Base-by-base conservation (phyloP, 352 stramenopile genomes). In the Globisporangium alternatum region DNA sequence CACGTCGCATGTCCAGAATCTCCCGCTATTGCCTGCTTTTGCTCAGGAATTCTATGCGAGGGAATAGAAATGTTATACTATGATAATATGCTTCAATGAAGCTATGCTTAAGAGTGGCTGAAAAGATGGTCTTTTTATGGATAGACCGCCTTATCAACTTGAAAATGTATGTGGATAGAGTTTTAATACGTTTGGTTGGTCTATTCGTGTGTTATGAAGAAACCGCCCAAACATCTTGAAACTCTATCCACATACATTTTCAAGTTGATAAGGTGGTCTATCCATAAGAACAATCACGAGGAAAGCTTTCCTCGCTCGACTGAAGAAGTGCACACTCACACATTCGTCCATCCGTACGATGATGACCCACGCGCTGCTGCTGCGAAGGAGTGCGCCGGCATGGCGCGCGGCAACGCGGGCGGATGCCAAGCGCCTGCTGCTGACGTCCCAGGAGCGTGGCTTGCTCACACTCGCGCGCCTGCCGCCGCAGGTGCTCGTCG, bases 401-500 rank as follows among this genome's bases (percentile, higher is more conserved):
- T 22, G 17, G 53, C 53, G 53, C 19, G 43, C 43, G 19, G 30
- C n/a, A 2, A 12, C 33, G 10, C 41, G 41, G 6, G 5, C 17
- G 12, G 49, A 37, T 17, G 30, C 15, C 17, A 22, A 17, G 2
- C 54, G 44, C 25, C 54, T 67, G 54, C 35, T 67, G 54, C 44
- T 43, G 22, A 7, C 54, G 30, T n/a, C 19, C 41, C 47, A 57
- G 9, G 47, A 44, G 22, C 63, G 51, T 30, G 22, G 47, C 31
- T 10, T 30, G 2, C 30, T 44, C 37, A 56, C 64, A 31, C 43
- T 62, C 15, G 19, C 41, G 7, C 58, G 59, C 51, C 19, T 70
- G 19, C 64, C 64, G n/a, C 57, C 57, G 3, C 64, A 70, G 45
- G 51, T 52, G 58, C 41, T 59, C 33, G 53, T 37, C 8, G 51